Base-by-base conservation (phyloP, 768 basidiomycete species). In the Suillus clintonianus region DNA sequence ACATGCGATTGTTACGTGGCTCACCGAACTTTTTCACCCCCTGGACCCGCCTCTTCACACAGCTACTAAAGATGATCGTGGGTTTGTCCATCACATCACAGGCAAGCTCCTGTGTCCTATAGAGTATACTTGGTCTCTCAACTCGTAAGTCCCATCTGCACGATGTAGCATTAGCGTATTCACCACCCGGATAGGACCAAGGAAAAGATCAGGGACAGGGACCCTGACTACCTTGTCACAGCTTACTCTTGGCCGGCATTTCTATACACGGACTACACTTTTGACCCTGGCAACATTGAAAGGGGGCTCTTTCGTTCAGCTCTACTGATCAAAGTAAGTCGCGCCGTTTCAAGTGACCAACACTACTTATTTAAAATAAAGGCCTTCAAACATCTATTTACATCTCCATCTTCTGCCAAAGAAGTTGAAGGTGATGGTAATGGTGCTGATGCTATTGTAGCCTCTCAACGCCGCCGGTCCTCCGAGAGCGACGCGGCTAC, bases 351-450 rank as follows among this genome's bases (percentile, higher is more conserved):
- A 36, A 36, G 34, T 36, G 34, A 36, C 34, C 34, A 36, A 36
- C 34, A 36, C 34, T 36, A 36, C 34, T 36, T 36, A 36, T 36
- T 36, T 36, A 36, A 36, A 36, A 36, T 61, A 19, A 27, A 68
- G 69, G 62, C 65, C 7, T 65, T 57, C 51, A 62, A 60, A 63
- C 60, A 43, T 48, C 43, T 68, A 17, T 66, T 67, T 39, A 67
- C 65, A 10, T 64, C 62, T 30, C 69, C 69, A 17, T 65, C 67
- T 11, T 69, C 65, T 19, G 59, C 60, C 15, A 36, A 27, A 22
- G 57, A 59, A 32, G 57, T 51, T 30, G 50, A 37, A n/a, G 53
- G n/a, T 34, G 39, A 43, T 59, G 60, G 58, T 27, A 27, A 50
- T 34, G 27, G 27, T 30, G 19, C 53, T 22, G 27, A 54, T 39